Base-by-base conservation (phyloP, 345 rosid species). In the Sapria himalayana region DNA sequence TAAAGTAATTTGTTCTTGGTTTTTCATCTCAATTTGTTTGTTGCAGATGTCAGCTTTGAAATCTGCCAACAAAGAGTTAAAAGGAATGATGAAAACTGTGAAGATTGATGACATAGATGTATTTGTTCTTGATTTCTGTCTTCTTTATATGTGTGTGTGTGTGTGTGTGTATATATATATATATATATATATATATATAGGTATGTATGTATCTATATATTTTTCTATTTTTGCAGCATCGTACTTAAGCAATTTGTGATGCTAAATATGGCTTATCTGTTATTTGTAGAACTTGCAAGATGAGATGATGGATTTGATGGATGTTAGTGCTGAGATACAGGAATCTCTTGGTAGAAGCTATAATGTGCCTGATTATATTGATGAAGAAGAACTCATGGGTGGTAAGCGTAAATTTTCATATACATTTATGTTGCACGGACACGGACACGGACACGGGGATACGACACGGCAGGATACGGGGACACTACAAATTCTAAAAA, bases 251-350 rank as follows among this genome's bases (percentile, higher is more conserved):
- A 43, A 34, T 35, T 15, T 52, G 17, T 40, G 31, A 19, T 41
- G 34, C 43, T 12, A 16, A 51, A 25, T 12, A 25, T 14, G 29
- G 19, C 22, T 14, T 18, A 31, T 13, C 23, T 66, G 37, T 36
- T 13, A 7, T 22, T 10, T 54, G 39, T 52, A 91, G 99, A 91
- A 70, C 56, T 60, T 91, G 67, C 99, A 91, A 84, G 99, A 91
- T 64, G 99, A 91, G 65, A 91, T 91, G 99, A 74, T 71, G 86
- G 99, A 86, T 69, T 53, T 86, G 35, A 84, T 91, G 99, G 99
- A 91, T 59, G 86, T 69, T 48, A 91, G 99, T 46, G 64, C 48
- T 10, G 99, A 91, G 62, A 84, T 91, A 51, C 99, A 91, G 68
- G 99, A 91, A 63, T 74, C 89, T 17, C 56, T 91, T 14, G 99